Base-by-base conservation (phyloP, 371 early-diverging fungal genomes). In the Actinomortierella wolfii region DNA sequence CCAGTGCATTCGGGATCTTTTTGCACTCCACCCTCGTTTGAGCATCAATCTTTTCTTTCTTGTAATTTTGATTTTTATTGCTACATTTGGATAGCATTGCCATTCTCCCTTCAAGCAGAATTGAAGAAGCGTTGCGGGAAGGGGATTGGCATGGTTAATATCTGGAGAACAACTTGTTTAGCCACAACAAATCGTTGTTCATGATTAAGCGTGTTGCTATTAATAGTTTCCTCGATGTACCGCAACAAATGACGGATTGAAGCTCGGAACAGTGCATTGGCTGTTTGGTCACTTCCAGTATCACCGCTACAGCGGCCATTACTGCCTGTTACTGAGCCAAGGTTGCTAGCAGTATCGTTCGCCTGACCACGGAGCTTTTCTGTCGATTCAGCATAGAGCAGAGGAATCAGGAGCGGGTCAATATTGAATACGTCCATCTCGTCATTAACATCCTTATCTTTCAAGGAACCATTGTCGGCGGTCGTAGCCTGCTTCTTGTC, bases 321-420 rank as follows among this genome's bases (percentile, higher is more conserved):
- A 66, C 66, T 11, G 42, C 51, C n/a, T 66, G 34, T 2, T 65
- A 50, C 5, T 59, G 42, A 42, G 50, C 34, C 9, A 71, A 25
- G 18, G 43, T 61, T 7, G 48, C 52, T n/a, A n/a, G n/a, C 18
- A 71, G 54, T 0, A 56, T 55, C 57, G 23, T 17, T n/a, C 53
- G 45, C 6, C 65, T 54, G 26, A 57, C 46, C 20, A 56, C 41
- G 0, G 65, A 61, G 41, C 21, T 52, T 15, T 34, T 34, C 34
- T 34, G 34, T 34, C 34, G 34, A 34, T 11, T 34, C 34, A 6
- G 34, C 11, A 11, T 34, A 66, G 21, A 73, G 21, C n/a, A 73
- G 45, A 7, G 73, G 73, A 24, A 73, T 66, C 50, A 73, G 26
- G 24, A 73, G 18, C 7, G 73, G 67, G 23, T 73, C 73, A 43